phyloP scores from a whole-genome alignment of 768 basidiomycete genomes.

The Clavulina sp. region DNA sequence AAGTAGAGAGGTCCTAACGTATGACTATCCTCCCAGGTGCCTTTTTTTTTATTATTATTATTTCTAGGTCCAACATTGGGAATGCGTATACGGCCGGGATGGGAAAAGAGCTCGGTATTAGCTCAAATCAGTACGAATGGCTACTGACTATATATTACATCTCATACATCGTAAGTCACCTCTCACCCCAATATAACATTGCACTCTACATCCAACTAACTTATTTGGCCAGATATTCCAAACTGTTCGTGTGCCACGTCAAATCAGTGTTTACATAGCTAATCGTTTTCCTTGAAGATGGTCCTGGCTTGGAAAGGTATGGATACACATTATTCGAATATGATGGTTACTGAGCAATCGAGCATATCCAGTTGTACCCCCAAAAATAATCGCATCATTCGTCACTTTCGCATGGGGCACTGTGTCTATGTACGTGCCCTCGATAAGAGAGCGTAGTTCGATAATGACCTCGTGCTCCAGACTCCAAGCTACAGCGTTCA shows the following conservation, averaged over 20 bases:
- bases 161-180: neutral
- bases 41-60: neutral
- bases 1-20: neutral
- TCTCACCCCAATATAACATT: too few relatives aligned
- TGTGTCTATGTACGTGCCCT: neutral
- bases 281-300: neutral
- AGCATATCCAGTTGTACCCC: neutral
- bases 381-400: neutral
- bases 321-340: too few relatives aligned
- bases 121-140: neutral
- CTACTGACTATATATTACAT: conserved; percentile 1
- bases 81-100: conserved; percentile 2
- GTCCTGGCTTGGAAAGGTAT: neutral
- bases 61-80: conserved; percentile 1
- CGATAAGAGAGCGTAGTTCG: neutral
- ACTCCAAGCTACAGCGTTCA: neutral
- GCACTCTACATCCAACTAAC: too few relatives aligned
- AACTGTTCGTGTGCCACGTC: neutral
- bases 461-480: neutral
- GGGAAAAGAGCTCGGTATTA: neutral
- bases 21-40: neutral
- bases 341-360: neutral
- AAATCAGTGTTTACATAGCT: neutral
- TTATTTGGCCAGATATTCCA: neutral
- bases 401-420: neutral